Evolutionary conservation across 768 basidiomycete genomes (phyloP).

Genomic region (Pleurotus ostreatus): DNA sequence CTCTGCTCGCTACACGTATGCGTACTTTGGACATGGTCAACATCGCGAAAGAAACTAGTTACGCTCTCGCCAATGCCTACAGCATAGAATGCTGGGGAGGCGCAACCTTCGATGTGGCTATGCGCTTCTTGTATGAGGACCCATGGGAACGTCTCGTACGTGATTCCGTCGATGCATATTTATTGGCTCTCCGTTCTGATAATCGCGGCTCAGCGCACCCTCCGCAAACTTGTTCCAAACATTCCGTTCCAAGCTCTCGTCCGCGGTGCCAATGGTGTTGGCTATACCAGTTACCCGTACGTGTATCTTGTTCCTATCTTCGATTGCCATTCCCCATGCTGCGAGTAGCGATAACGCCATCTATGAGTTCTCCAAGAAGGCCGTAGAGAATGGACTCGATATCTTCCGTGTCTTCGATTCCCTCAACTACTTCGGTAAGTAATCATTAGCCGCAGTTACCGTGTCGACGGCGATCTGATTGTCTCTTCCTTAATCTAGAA

Average conservation of each 20-base stretch:
- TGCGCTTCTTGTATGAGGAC: slow-evolving; percentile 99
- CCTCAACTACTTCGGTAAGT: slow-evolving; percentile 93
- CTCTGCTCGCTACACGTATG: slow-evolving; percentile 91
- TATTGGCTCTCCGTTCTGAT: slow-evolving; percentile 5
- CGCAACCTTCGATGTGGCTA: slow-evolving; percentile 97
- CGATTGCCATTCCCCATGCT: slow-evolving; percentile 8
- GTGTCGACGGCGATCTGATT: not conserved
- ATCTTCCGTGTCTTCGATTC: slow-evolving; percentile 99
- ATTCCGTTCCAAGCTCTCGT: slow-evolving; percentile 98
- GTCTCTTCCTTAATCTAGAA: slow-evolving; percentile 37
- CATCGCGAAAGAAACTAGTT: slow-evolving; percentile 96
- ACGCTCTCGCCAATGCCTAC: slow-evolving; percentile 93
- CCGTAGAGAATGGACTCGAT: slow-evolving; percentile 98
- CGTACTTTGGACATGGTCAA: slow-evolving; percentile 97
- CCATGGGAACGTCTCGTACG: slow-evolving; percentile 94
- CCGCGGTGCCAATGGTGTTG: slow-evolving; percentile 98
- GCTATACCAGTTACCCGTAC: slow-evolving; percentile 97
- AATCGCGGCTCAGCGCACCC: slow-evolving; percentile 57
- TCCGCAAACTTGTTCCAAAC: slow-evolving; percentile 95
- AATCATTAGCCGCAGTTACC: not conserved
- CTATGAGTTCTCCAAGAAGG: slow-evolving; percentile 99
- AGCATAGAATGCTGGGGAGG: slow-evolving; percentile 99
- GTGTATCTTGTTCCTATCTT: slow-evolving; percentile 21
- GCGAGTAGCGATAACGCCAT: slow-evolving; percentile 86
- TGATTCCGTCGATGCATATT: slow-evolving; percentile 15